Percentiles rank a stretch among this genome's conserved stretches.
Conservation (phyloP, 257 asterid genomes). For the Oldenlandia corymbosa region DNA sequence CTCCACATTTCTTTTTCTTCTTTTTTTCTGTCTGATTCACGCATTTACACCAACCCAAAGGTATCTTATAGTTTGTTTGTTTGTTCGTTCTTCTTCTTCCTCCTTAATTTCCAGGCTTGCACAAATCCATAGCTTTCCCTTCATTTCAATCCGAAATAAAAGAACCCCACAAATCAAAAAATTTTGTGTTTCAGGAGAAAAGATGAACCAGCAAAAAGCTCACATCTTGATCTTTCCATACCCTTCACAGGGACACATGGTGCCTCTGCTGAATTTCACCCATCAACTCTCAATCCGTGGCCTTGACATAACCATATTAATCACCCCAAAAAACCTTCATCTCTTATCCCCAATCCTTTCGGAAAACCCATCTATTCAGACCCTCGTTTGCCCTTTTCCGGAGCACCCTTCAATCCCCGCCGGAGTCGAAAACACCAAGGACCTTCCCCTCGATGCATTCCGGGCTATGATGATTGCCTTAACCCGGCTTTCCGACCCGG, state of each 20-base stretch:
- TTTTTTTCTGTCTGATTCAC: too few relatives aligned
- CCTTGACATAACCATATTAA: slow-evolving; percentile 50
- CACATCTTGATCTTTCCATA: slow-evolving; percentile 73
- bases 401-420: slow-evolving; percentile 42
- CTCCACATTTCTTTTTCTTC: too few relatives aligned
- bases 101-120: not conserved
- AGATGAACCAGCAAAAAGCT: slow-evolving; percentile 22
- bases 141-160: not conserved
- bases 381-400: slow-evolving; percentile 71
- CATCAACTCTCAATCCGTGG: slow-evolving; percentile 56
- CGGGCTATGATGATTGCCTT: slow-evolving; percentile 40
- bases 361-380: slow-evolving; percentile 41
- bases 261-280: slow-evolving; percentile 55
- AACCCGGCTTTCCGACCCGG: slow-evolving; percentile 33
- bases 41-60: too few relatives aligned
- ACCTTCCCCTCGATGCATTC: slow-evolving; percentile 51
- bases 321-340: slow-evolving; percentile 68
- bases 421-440: slow-evolving; percentile 70
- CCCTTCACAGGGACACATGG: slow-evolving; percentile 94
- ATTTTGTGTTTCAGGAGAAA: not conserved
- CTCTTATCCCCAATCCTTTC: slow-evolving; percentile 43
- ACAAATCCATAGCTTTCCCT: not conserved
- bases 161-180: not conserved
- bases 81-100: not conserved
- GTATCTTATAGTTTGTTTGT: too few relatives aligned